Evolutionary conservation across 192 early-diverging fungal species (phyloP).

Genomic region (Kickxella alabastrina): DNA sequence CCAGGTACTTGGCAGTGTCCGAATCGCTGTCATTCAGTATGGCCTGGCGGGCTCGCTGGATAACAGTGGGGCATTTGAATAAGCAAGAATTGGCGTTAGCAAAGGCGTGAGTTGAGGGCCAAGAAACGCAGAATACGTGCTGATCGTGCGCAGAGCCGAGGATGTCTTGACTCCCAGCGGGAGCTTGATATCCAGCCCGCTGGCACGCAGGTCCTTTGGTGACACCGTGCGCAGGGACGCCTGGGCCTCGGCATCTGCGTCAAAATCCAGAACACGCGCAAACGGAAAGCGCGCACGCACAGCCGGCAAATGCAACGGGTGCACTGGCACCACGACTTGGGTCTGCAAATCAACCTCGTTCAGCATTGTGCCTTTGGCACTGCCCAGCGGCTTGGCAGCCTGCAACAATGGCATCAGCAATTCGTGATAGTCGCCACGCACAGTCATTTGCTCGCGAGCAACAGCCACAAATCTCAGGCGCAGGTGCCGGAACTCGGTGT

Average conservation of each 20-base stretch:
- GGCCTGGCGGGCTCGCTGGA: constrained; percentile 42
- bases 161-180: constrained; percentile 52
- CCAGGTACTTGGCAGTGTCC: constrained; percentile 54
- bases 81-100: constrained; percentile 4
- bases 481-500: constrained; percentile 41
- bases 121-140: constrained; percentile 49
- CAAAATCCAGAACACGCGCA: constrained; percentile 22
- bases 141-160: constrained; percentile 56
- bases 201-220: constrained; percentile 8
- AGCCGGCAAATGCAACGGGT: constrained; percentile 53
- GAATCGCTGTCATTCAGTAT: constrained; percentile 28
- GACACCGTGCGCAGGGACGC: constrained; percentile 50
- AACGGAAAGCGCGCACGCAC: constrained; percentile 33
- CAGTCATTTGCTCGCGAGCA: constrained; percentile 28
- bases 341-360: neutral
- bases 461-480: constrained; percentile 52
- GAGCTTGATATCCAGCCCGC: constrained; percentile 37
- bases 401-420: too few relatives aligned
- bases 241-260: constrained; percentile 26
- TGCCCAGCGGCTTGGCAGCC: too few relatives aligned
- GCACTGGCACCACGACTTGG: constrained; percentile 48
- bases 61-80: constrained; percentile 8
- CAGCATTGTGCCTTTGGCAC: too few relatives aligned
- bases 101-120: constrained; percentile 10
- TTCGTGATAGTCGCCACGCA: constrained; percentile 53